These are phyloP conservation scores for Millerozyma miso DNA, from an alignment of 805 yeast species.

Conservation along the genomic window DNA sequence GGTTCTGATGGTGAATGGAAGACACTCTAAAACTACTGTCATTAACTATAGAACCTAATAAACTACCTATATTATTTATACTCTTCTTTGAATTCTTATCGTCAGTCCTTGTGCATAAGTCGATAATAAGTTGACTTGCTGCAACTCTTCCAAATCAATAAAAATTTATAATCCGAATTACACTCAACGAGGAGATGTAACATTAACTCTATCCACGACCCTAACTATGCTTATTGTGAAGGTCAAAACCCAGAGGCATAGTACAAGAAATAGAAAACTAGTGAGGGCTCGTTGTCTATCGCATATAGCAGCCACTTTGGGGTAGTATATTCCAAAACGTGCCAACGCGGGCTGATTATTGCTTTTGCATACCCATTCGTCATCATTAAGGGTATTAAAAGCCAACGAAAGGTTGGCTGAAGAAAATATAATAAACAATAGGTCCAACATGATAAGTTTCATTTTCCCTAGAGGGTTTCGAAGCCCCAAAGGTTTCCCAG, in stretches of 20 bases:
- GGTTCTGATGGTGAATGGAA: too few species aligned
- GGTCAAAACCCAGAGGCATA: constrained; percentile 80
- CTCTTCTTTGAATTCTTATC: too few species aligned
- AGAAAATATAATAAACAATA: constrained; percentile 81
- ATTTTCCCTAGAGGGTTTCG: constrained; percentile 82
- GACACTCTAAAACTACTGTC: too few species aligned
- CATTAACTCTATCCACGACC: constrained; percentile 63
- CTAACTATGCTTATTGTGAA: constrained; percentile 80
- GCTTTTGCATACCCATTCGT: constrained; percentile 66
- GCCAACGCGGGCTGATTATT: constrained; percentile 18
- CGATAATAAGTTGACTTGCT: too few species aligned
- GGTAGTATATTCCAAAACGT: constrained; percentile 18
- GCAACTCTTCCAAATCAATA: too few species aligned
- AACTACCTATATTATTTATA: too few species aligned
- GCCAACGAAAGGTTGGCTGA: constrained; percentile 85
- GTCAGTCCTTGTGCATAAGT: too few species aligned
- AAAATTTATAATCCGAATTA: neutral
- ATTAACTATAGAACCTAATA: too few species aligned
- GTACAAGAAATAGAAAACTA: constrained; percentile 68
- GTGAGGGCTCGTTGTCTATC: constrained; percentile 73
- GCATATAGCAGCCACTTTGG: constrained; percentile 55
- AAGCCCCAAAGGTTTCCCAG: constrained; percentile 87
- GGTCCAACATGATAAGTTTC: constrained; percentile 74
- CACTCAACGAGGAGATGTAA: constrained; percentile 8
- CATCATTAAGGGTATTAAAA: constrained; percentile 76